A percentile compares a stretch with the other conserved stretches of the same genome.
Evolutionary conservation across 2,329 filamentous ascomycete species (phyloP).

Genomic region (Penicillium sp.): DNA sequence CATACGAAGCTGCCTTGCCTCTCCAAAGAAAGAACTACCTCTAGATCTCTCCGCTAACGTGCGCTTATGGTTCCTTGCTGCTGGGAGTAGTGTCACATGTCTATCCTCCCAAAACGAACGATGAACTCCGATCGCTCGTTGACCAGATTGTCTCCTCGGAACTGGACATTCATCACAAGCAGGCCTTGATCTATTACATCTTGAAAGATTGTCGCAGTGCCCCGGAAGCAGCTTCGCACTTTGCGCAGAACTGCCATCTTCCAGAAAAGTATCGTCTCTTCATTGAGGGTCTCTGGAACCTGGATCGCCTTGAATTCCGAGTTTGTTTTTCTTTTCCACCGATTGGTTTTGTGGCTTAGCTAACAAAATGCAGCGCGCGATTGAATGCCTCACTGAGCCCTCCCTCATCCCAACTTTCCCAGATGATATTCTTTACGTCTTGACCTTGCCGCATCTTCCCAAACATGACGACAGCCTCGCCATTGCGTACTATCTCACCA

Average conservation of each 20-base stretch:
- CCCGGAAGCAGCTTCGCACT: constrained; percentile 49
- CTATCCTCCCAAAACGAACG: constrained; percentile 69
- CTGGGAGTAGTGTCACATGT: constrained; percentile 48
- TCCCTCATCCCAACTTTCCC: constrained; percentile 74
- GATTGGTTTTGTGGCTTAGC: background rate
- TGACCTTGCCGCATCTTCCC: constrained; percentile 55
- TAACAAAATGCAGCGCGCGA: constrained; percentile 48
- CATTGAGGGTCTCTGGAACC: constrained; percentile 74
- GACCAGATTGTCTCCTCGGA: constrained; percentile 59
- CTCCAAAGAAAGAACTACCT: too few relatives aligned
- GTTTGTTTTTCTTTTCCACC: constrained; percentile 35
- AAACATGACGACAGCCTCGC: constrained; percentile 59
- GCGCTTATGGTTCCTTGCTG: constrained; percentile 6
- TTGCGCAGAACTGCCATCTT: constrained; percentile 59
- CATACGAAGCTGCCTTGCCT: constrained; percentile 14
- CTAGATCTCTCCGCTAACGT: background rate
- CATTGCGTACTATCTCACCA: constrained; percentile 71
- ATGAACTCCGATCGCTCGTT: constrained; percentile 63
- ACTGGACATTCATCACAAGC: constrained; percentile 68
- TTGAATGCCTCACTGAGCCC: constrained; percentile 72
- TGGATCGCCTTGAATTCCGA: constrained; percentile 66
- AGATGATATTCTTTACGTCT: constrained; percentile 69
- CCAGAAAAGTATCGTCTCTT: constrained; percentile 72
- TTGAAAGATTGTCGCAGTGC: constrained; percentile 64
- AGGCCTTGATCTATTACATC: constrained; percentile 77